Evolutionary conservation across 306 rosid species (phyloP).

Genomic region (Acacia crassicarpa): DNA sequence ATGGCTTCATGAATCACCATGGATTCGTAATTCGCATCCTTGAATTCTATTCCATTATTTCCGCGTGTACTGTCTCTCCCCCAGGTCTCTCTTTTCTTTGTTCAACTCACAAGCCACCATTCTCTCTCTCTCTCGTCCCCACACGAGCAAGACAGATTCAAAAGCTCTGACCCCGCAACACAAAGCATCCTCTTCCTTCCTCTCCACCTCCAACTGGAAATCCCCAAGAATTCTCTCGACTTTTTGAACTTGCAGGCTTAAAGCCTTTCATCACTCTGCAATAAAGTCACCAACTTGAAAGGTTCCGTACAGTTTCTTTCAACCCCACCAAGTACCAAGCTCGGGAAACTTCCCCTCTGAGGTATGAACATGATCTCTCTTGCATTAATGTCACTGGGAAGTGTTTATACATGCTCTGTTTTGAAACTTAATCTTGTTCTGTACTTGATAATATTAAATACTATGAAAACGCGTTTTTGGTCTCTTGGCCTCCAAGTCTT

Average conservation of each 20-base stretch:
- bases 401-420: no score
- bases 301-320: neutral
- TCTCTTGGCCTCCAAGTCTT: constrained; percentile 40
- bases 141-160: constrained; percentile 9
- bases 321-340: constrained; percentile 13
- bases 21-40: neutral
- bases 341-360: constrained; percentile 33
- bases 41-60: neutral
- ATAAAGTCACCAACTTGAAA: neutral
- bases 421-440: neutral
- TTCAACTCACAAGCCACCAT: constrained; percentile 17
- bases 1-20: neutral
- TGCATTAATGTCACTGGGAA: neutral
- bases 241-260: constrained; percentile 25
- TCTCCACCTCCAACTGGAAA: neutral
- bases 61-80: neutral
- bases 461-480: constrained; percentile 66
- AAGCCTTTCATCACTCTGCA: neutral
- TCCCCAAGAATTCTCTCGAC: constrained; percentile 11
- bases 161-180: constrained; percentile 41
- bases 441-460: neutral
- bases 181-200: neutral
- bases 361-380: constrained; percentile 12
- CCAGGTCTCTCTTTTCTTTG: neutral
- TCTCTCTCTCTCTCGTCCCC: neutral